Base-by-base conservation (phyloP, 768 basidiomycete species). In the Leccinum ochraceum region DNA sequence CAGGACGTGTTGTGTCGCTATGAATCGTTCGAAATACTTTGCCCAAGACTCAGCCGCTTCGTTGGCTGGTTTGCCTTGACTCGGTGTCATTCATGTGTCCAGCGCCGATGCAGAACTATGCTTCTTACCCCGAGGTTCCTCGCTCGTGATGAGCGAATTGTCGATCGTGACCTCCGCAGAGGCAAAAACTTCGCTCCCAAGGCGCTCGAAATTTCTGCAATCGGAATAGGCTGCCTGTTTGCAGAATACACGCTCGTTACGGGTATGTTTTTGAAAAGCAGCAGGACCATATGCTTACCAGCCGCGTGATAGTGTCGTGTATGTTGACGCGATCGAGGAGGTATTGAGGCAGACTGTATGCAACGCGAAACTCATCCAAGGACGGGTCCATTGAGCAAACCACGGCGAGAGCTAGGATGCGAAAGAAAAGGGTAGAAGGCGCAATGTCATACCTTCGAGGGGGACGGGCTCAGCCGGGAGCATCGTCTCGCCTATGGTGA, bases 181-280 rank as follows among this genome's bases (percentile, higher is more conserved):
- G 32, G 70, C 64, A 58, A 72, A 71, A 14, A 71, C 70, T 60
- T 72, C 68, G 13, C 59, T 63, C 32, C 56, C 70, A 42, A 72
- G 65, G 20, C 67, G 66, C 32, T 71, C 66, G 20, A 70, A 72
- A 53, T 71, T 62, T 56, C 64, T 64, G 44, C 71, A 68, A 32
- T 72, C 70, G 4, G 63, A 62, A 61, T 68, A 71, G 9, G 66
- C 64, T 20, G 66, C 58, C 70, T 71, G 16, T 58, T 17, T 6
- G 9, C 54, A 26, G 28, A 36, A 39, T 9, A 20, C 10, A 39
- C 20, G n/a, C 3, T 11, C 6, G 32, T 53, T 55, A 42, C 14
- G 17, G 48, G 13, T 28, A 28, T 6, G 16, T 32, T 44, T 30
- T 5, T 16, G 37, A 17, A 28, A 3, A 44, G 46, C 14, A 30